phyloP scores from a whole-genome alignment of 129 eudicot genomes.

The Solidago caesia region DNA sequence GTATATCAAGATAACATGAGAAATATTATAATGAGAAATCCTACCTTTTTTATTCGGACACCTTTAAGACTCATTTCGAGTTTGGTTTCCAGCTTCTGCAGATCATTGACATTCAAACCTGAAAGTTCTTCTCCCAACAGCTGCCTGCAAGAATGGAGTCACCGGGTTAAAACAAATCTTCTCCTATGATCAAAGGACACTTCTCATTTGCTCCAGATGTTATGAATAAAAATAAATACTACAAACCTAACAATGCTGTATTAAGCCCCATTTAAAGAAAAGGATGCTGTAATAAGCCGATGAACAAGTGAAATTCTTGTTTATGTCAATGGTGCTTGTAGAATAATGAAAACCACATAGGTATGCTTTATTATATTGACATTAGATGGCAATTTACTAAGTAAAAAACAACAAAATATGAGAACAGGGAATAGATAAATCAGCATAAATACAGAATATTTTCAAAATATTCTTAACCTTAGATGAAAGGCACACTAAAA shows the following conservation, averaged over 20 bases:
- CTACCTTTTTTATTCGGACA: constrained; percentile 60
- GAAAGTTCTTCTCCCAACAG: constrained; percentile 71
- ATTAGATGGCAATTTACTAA: too few species aligned
- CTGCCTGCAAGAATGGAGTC: constrained; percentile 48
- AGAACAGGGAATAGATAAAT: too few species aligned
- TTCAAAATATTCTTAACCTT: too few species aligned
- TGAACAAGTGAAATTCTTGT: neutral
- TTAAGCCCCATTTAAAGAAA: neutral
- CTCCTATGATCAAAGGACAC: neutral
- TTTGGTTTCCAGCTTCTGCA: constrained; percentile 56
- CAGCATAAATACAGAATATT: too few species aligned
- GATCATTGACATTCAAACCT: constrained; percentile 56
- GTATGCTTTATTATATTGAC: too few species aligned
- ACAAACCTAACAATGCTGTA: neutral
- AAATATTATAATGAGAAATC: constrained; percentile 3
- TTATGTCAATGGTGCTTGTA: too few species aligned
- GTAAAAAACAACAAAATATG: too few species aligned
- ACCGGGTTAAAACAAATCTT: constrained; percentile 10
- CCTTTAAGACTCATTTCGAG: constrained; percentile 62
- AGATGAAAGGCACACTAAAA: too few species aligned
- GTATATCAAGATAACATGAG: constrained; percentile 1
- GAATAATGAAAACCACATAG: too few species aligned
- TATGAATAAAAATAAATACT: neutral
- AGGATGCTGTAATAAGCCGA: neutral
- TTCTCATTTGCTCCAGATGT: neutral